Evolutionary conservation across 441 rosid species (phyloP).

Genomic region (Syzygium malaccense): DNA sequence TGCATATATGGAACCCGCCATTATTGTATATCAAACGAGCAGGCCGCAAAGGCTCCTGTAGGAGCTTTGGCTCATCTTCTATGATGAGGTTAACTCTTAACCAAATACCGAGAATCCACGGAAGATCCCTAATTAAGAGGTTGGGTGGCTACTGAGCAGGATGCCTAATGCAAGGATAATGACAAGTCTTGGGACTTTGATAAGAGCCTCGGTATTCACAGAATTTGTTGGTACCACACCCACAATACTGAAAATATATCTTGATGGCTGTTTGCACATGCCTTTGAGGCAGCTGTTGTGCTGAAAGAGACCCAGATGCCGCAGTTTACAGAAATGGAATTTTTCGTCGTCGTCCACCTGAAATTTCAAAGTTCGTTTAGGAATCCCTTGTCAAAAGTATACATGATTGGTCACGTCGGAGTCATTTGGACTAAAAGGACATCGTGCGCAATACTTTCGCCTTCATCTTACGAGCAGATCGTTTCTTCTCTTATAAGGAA

Average conservation of each 20-base stretch:
- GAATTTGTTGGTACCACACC: not conserved
- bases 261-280: not conserved
- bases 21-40: too few relatives aligned
- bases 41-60: too few relatives aligned
- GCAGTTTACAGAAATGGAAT: not conserved
- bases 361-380: not conserved
- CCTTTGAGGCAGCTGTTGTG: not conserved
- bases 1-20: too few relatives aligned
- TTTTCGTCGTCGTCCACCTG: not conserved
- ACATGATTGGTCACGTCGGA: not conserved
- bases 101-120: too few relatives aligned
- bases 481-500: not conserved
- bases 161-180: not conserved
- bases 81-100: too few relatives aligned
- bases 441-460: not conserved
- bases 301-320: not conserved
- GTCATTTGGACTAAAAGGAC: not conserved
- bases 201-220: not conserved
- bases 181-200: not conserved
- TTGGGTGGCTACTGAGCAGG: not conserved
- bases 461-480: not conserved
- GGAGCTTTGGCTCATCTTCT: too few relatives aligned
- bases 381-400: not conserved
- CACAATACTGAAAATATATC: not conserved
- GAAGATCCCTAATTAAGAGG: too few relatives aligned